A percentile compares a stretch with the other conserved stretches of the same genome.
These are phyloP conservation scores for Aspergillus avenaceus DNA, from an alignment of 495 filamentous ascomycete species.

Conservation along the genomic window DNA sequence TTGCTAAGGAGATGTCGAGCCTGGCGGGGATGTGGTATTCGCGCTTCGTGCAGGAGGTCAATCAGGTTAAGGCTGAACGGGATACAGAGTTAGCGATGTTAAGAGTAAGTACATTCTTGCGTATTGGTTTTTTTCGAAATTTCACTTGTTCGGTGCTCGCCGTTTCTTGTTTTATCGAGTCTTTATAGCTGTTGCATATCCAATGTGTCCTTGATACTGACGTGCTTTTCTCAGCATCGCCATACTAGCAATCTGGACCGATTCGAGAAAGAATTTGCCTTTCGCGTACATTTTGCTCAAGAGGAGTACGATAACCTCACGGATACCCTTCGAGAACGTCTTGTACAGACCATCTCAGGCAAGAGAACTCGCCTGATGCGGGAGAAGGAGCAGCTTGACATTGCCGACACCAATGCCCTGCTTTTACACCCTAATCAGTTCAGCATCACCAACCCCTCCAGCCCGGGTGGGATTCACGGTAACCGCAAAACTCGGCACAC, in stretches of 20 bases:
- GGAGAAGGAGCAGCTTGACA: slow-evolving; percentile 87
- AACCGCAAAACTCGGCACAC: slow-evolving; percentile 83
- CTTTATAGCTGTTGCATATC: no score
- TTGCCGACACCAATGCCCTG: slow-evolving; percentile 81
- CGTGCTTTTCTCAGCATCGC: slow-evolving; percentile 27
- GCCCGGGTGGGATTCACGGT: slow-evolving; percentile 74
- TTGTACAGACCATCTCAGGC: slow-evolving; percentile 69
- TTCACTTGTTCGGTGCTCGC: no score
- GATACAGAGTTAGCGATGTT: slow-evolving; percentile 73
- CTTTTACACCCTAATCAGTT: slow-evolving; percentile 92
- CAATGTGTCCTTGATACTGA: no score
- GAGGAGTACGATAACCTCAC: slow-evolving; percentile 78
- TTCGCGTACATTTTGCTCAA: slow-evolving; percentile 66
- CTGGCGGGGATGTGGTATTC: slow-evolving; percentile 77
- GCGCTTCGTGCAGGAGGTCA: slow-evolving; percentile 77
- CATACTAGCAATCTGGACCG: slow-evolving; percentile 39
- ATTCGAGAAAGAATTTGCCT: slow-evolving; percentile 38
- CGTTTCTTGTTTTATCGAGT: no score
- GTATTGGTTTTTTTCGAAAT: not conserved
- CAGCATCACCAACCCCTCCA: slow-evolving; percentile 72
- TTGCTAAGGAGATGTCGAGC: slow-evolving; percentile 54
- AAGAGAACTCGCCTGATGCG: slow-evolving; percentile 73
- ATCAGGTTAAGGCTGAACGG: slow-evolving; percentile 76
- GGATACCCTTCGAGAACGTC: slow-evolving; percentile 74
- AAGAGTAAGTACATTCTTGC: slow-evolving; percentile 54